A percentile compares a stretch with the other conserved stretches of the same genome.
Conservation (phyloP, 148 eudicot species). For the Persicaria maculosa region DNA sequence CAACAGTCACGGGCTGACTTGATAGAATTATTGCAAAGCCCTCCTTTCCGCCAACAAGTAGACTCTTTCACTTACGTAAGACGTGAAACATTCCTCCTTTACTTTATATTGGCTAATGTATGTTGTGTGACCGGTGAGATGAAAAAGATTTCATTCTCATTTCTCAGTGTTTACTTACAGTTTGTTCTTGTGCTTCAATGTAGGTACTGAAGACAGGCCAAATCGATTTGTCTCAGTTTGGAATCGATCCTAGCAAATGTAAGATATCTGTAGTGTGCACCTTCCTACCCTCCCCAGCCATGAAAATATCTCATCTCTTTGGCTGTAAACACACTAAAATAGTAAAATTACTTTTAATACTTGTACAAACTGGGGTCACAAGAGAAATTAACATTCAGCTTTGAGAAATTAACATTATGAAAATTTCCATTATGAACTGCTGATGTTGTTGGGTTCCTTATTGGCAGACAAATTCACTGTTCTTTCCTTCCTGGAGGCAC, state of each 20-base stretch:
- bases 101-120: background rate
- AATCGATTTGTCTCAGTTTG: conserved; percentile 91
- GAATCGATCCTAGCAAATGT: conserved; percentile 94
- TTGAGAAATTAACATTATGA: background rate
- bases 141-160: background rate
- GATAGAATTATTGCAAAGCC: conserved; percentile 79
- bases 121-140: background rate
- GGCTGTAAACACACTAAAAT: too few species aligned
- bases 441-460: background rate
- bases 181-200: background rate
- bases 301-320: too few species aligned
- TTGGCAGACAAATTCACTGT: conserved; percentile 81
- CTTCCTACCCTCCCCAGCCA: background rate
- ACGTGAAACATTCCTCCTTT: background rate
- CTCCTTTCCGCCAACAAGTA: conserved; percentile 98
- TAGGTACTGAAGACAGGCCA: conserved; percentile 94
- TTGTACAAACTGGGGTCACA: too few species aligned
- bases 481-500: conserved; percentile 94
- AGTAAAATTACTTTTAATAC: too few species aligned
- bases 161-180: background rate
- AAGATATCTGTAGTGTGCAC: conserved; percentile 24
- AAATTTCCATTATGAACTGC: background rate
- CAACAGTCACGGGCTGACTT: conserved; percentile 60
- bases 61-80: conserved; percentile 97
- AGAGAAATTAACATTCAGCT: too few species aligned